phyloP scores from a whole-genome alignment of 2,329 filamentous ascomycete genomes.

The Calonectria fujianensis region DNA sequence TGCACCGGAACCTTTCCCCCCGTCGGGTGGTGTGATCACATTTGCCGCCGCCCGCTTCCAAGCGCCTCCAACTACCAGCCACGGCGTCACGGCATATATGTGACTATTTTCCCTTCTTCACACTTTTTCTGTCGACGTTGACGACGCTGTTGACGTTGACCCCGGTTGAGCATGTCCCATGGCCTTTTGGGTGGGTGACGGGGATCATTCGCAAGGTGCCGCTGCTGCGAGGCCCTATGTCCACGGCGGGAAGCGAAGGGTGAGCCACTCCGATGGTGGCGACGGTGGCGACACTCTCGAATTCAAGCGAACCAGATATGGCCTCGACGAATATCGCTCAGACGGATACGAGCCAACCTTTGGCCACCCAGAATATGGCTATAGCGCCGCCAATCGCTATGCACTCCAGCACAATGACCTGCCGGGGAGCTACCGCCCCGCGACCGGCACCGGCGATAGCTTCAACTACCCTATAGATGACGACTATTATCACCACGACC shows the following conservation, averaged over 20 bases:
- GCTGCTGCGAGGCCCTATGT: constrained; percentile 54
- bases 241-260: constrained; percentile 63
- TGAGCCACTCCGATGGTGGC: constrained; percentile 60
- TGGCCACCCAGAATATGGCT: constrained; percentile 30
- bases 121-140: constrained; percentile 34
- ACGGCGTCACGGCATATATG: constrained; percentile 36
- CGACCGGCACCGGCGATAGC: constrained; percentile 8
- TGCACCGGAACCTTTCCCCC: neutral
- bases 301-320: constrained; percentile 51
- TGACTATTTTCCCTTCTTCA: constrained; percentile 25
- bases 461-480: constrained; percentile 30
- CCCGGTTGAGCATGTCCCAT: constrained; percentile 61
- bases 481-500: constrained; percentile 43
- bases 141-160: constrained; percentile 46
- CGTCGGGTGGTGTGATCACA: constrained; percentile 37
- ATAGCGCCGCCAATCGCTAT: constrained; percentile 36
- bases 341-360: constrained; percentile 21
- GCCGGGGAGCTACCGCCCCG: constrained; percentile 19
- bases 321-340: constrained; percentile 25
- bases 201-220: constrained; percentile 56
- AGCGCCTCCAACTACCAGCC: constrained; percentile 21
- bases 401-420: constrained; percentile 12
- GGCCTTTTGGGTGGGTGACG: constrained; percentile 63
- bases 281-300: constrained; percentile 53
- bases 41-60: constrained; percentile 25